These are phyloP conservation scores for Beauveria australis DNA, from an alignment of 2,329 filamentous ascomycete genomes.

Conservation along the genomic window DNA sequence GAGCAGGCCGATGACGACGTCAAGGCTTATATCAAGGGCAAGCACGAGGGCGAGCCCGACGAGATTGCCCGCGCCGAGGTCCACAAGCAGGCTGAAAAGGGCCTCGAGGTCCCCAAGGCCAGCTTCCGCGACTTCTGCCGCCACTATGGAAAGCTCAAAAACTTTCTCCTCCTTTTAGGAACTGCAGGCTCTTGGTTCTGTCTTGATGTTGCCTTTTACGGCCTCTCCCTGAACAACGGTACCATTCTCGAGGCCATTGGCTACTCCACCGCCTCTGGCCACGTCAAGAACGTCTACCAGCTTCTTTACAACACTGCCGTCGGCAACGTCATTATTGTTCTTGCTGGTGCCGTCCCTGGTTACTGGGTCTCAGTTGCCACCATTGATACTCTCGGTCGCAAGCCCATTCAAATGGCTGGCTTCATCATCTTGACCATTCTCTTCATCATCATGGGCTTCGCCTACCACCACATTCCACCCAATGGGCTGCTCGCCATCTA, in stretches of 20 bases:
- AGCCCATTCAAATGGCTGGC: constrained; percentile 63
- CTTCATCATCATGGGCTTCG: constrained; percentile 56
- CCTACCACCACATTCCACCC: constrained; percentile 43
- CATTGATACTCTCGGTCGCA: constrained; percentile 67
- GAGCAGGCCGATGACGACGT: constrained; percentile 66
- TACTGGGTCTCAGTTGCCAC: constrained; percentile 74
- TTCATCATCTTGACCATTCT: constrained; percentile 54
- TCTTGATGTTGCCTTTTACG: constrained; percentile 55
- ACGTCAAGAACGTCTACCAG: constrained; percentile 52
- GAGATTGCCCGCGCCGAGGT: constrained; percentile 55
- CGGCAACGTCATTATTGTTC: constrained; percentile 71
- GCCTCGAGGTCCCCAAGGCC: constrained; percentile 60
- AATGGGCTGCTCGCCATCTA: constrained; percentile 48
- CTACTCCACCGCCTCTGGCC: constrained; percentile 48
- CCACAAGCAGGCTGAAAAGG: constrained; percentile 42
- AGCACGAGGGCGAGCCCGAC: constrained; percentile 54
- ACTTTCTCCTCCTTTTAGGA: constrained; percentile 65
- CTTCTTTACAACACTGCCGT: constrained; percentile 66
- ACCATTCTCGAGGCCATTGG: constrained; percentile 65
- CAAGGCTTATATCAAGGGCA: constrained; percentile 64
- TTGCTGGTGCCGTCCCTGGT: constrained; percentile 70
- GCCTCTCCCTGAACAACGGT: constrained; percentile 68
- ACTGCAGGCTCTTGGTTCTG: constrained; percentile 79
- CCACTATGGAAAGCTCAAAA: constrained; percentile 64
- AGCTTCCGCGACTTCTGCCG: constrained; percentile 62